Base-by-base conservation (phyloP, 208 protist species). In the Leishmania lainsoni region DNA sequence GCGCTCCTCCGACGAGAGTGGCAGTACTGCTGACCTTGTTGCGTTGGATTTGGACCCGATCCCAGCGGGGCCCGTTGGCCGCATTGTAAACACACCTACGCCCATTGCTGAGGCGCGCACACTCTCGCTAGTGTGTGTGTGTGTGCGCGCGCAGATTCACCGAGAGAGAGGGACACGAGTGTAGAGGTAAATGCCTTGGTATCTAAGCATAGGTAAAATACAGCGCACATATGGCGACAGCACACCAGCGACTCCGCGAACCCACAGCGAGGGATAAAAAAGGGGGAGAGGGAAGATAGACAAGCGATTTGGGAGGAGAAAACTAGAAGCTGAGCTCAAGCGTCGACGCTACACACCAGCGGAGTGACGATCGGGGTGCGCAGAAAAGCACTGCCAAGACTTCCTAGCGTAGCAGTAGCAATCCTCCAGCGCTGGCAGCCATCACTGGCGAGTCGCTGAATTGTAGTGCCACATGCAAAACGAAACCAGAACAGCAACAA, bases 1-100 rank as follows among this genome's bases (percentile, higher is more conserved):
- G 42, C 14, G 59, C 52, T 84, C 75, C 26, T 75, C 75, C 3
- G 80, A 78, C 20, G 65, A 69, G 5, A 84, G 69, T 22, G 75
- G 75, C 75, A 79, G 1, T 49, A 79, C 42, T 10, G 29, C 42
- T 5, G 58, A 17, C 16, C 59, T 12, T 54, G 71, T 14, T 48
- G 73, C 1, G 20, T 26, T 61, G 32, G 48, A 5, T 39, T 51
- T 78, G 0, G 72, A 35, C 14, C 4, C 51, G 32, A 63, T 17
- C 8, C 35, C 20, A 5, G 79, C 29, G 32, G 45, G 8, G 71
- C 59, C 71, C 4, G 32, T 39, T 59, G 49, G 73, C 32, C 61
- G 58, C 35, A 58, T 49, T 63, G 73, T 68, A 54, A 51, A 76
- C 20, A 65, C 29, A 9, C 73, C 79, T 3, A 56, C 42, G 29